Evolutionary conservation across 2,329 filamentous ascomycete species (phyloP).

Genomic region (Neopestalotiopsis sp.): DNA sequence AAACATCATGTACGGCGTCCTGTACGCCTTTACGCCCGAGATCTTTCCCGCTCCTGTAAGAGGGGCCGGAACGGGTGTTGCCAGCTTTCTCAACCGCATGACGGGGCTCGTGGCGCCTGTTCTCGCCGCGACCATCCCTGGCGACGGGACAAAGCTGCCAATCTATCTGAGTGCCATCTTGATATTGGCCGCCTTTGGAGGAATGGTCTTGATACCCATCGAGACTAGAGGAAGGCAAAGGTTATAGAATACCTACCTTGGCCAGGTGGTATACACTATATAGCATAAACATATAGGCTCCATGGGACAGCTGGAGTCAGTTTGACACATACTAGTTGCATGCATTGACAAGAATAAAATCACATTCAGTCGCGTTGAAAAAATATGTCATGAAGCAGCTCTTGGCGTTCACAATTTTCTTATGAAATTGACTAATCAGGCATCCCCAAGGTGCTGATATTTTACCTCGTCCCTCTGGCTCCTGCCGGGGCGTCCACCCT

Average conservation of each 20-base stretch:
- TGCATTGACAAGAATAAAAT: not conserved
- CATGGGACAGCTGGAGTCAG: not conserved
- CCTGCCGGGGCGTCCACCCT: slow-evolving; percentile 67
- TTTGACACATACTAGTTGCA: not conserved
- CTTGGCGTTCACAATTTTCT: not conserved
- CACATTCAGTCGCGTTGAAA: too few species aligned
- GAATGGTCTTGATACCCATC: slow-evolving; percentile 65
- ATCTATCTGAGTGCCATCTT: slow-evolving; percentile 62
- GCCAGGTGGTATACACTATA: not conserved
- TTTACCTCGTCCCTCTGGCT: slow-evolving; percentile 56
- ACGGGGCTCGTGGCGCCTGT: slow-evolving; percentile 72
- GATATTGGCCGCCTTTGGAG: slow-evolving; percentile 64
- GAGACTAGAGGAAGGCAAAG: slow-evolving; percentile 66
- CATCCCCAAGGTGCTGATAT: not conserved
- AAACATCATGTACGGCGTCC: slow-evolving; percentile 78
- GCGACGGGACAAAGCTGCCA: slow-evolving; percentile 61
- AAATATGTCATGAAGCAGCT: not conserved
- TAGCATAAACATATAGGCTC: not conserved
- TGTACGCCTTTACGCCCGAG: slow-evolving; percentile 80
- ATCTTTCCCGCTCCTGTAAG: slow-evolving; percentile 75
- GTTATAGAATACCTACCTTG: slow-evolving; percentile 40
- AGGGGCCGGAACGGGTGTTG: slow-evolving; percentile 74
- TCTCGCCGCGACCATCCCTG: slow-evolving; percentile 65
- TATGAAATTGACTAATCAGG: not conserved
- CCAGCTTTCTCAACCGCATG: slow-evolving; percentile 72